Evolutionary conservation across 2,329 filamentous ascomycete species (phyloP).

Genomic region (Ascochyta rabiei): DNA sequence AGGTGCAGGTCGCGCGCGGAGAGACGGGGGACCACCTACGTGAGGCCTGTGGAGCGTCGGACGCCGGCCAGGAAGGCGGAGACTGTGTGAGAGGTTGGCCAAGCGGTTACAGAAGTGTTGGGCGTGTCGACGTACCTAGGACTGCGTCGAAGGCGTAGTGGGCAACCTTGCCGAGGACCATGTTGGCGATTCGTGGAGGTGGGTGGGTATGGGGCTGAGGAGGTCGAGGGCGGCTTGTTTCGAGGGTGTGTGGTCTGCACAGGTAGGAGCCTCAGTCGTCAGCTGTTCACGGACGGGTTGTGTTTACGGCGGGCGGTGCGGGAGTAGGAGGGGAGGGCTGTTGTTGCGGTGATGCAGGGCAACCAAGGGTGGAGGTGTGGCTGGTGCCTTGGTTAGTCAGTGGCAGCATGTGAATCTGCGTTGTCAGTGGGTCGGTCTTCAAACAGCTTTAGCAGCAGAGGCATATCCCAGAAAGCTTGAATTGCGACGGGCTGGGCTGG

Average conservation of each 20-base stretch:
- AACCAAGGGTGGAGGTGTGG: constrained; percentile 25
- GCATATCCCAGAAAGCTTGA: constrained; percentile 2
- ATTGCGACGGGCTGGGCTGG: too few relatives aligned
- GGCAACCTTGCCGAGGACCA: constrained; percentile 76
- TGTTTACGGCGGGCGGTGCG: neutral
- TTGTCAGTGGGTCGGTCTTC: constrained; percentile 26
- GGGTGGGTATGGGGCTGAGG: neutral
- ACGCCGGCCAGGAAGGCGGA: constrained; percentile 96
- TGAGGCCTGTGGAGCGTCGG: constrained; percentile 95
- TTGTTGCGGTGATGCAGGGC: constrained; percentile 25
- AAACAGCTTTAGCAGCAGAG: constrained; percentile 5
- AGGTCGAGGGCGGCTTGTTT: neutral
- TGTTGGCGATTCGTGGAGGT: too few relatives aligned
- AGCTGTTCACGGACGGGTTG: constrained; percentile 1
- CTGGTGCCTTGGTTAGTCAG: constrained; percentile 30
- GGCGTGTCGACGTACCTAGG: constrained; percentile 67
- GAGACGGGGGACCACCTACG: constrained; percentile 69
- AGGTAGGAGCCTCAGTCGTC: neutral
- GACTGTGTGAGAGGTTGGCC: constrained; percentile 63
- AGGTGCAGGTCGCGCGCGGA: constrained; percentile 1
- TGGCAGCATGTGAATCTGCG: constrained; percentile 27
- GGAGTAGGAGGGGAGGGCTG: constrained; percentile 19
- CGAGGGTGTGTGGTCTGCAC: too few relatives aligned
- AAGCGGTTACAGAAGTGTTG: constrained; percentile 9
- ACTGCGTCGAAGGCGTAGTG: constrained; percentile 98